phyloP scores from a whole-genome alignment of 2,329 filamentous ascomycete genomes.

The Pseudocercospora macadamiae region DNA sequence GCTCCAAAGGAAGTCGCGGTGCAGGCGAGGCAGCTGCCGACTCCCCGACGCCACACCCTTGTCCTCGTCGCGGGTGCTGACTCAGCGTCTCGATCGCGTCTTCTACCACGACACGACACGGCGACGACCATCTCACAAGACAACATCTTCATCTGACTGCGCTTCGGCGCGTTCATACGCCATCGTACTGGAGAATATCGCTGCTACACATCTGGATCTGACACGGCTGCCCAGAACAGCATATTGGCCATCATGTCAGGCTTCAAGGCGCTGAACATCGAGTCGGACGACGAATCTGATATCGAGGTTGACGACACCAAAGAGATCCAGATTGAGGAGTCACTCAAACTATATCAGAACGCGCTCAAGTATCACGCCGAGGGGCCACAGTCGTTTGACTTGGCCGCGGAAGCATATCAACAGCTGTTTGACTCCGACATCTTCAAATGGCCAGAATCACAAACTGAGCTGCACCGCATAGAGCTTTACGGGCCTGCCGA shows the following conservation, averaged over 20 bases:
- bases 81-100: too few relatives aligned
- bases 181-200: too few relatives aligned
- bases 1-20: constrained; percentile 7
- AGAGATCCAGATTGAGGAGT: constrained; percentile 96
- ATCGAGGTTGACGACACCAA: constrained; percentile 94
- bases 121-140: background rate
- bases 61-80: too few relatives aligned
- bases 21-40: too few relatives aligned
- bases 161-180: background rate
- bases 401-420: constrained; percentile 80
- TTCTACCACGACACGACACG: too few relatives aligned
- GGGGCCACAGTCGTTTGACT: constrained; percentile 72
- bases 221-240: background rate
- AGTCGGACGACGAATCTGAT: constrained; percentile 86
- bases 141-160: background rate
- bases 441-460: constrained; percentile 85
- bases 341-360: constrained; percentile 88
- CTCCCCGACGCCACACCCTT: too few relatives aligned
- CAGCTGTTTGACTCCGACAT: constrained; percentile 89
- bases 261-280: constrained; percentile 90
- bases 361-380: constrained; percentile 91
- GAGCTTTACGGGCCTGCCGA: constrained; percentile 55
- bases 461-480: constrained; percentile 79
- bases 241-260: constrained; percentile 50
- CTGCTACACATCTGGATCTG: too few relatives aligned